Evolutionary conservation across 108 stramenopile species (phyloP).

Genomic region (Parietichytrium sp.): DNA sequence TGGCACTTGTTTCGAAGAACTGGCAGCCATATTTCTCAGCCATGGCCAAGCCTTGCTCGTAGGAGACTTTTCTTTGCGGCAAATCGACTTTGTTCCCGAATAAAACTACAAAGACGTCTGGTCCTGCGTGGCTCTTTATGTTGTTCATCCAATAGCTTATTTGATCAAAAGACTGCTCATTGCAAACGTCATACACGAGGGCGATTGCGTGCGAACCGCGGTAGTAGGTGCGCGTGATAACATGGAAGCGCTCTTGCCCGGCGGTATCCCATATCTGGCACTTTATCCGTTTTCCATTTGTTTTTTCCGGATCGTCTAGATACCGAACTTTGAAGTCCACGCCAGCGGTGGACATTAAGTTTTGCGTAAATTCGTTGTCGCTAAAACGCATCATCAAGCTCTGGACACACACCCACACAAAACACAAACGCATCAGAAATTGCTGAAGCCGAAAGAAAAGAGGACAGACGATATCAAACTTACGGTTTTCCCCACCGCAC

Average conservation of each 20-base stretch:
- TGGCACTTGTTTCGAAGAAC: constrained; percentile 95
- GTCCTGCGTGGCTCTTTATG: constrained; percentile 93
- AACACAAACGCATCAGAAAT: no score
- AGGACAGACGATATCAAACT: no score
- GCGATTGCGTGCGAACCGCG: constrained; percentile 63
- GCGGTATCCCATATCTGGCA: constrained; percentile 88
- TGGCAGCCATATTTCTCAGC: constrained; percentile 90
- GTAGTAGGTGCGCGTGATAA: constrained; percentile 62
- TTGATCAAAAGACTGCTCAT: constrained; percentile 60
- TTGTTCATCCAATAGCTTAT: constrained; percentile 98
- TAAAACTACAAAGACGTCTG: constrained; percentile 91
- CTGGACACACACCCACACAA: no score
- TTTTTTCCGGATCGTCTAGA: background rate
- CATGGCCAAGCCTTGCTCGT: constrained; percentile 85
- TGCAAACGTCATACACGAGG: constrained; percentile 64
- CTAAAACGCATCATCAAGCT: constrained; percentile 97
- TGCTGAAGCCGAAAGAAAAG: no score
- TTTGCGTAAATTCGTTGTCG: constrained; percentile 85
- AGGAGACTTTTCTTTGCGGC: constrained; percentile 88
- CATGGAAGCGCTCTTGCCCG: constrained; percentile 64
- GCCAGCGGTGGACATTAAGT: constrained; percentile 35
- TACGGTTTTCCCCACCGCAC: constrained; percentile 97
- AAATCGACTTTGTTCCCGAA: constrained; percentile 99
- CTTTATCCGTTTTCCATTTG: constrained; percentile 46
- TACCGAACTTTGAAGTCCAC: constrained; percentile 32